Evolutionary conservation across 148 eudicot species (phyloP).

Genomic region (Rhododendron vialii): DNA sequence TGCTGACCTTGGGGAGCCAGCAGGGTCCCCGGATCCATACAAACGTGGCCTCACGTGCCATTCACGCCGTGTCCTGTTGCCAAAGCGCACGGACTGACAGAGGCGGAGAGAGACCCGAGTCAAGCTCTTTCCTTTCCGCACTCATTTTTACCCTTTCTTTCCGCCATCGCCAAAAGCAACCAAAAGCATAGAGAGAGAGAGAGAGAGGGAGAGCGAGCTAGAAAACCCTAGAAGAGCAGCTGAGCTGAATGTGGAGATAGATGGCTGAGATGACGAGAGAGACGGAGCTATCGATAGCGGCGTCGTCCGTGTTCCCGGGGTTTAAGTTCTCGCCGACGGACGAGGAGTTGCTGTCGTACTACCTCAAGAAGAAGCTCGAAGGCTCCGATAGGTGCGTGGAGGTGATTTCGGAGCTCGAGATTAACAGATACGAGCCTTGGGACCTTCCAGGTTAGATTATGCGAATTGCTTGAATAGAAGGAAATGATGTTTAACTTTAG

Average conservation of each 20-base stretch:
- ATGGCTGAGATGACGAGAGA: conserved; percentile 28
- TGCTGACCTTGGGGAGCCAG: no score
- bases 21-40: background rate
- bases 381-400: conserved; percentile 55
- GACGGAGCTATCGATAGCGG: conserved; percentile 54
- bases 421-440: conserved; percentile 79
- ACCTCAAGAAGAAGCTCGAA: conserved; percentile 58
- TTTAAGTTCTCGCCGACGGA: conserved; percentile 82
- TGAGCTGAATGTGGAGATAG: background rate
- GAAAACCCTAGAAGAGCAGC: background rate
- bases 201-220: background rate
- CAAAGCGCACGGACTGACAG: background rate
- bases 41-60: background rate
- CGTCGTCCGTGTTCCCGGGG: conserved; percentile 69
- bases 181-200: conserved; percentile 3
- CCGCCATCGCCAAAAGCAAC: conserved; percentile 2
- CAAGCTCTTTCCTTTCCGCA: no score
- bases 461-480: background rate
- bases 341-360: conserved; percentile 59
- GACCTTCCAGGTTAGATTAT: conserved; percentile 71
- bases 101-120: background rate
- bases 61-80: background rate
- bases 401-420: conserved; percentile 67
- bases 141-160: background rate
- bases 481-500: background rate